A percentile compares a stretch with the other conserved stretches of the same genome.
phyloP scores from a whole-genome alignment of 2,329 filamentous ascomycete species.

The Leptoxyphium fumago region DNA sequence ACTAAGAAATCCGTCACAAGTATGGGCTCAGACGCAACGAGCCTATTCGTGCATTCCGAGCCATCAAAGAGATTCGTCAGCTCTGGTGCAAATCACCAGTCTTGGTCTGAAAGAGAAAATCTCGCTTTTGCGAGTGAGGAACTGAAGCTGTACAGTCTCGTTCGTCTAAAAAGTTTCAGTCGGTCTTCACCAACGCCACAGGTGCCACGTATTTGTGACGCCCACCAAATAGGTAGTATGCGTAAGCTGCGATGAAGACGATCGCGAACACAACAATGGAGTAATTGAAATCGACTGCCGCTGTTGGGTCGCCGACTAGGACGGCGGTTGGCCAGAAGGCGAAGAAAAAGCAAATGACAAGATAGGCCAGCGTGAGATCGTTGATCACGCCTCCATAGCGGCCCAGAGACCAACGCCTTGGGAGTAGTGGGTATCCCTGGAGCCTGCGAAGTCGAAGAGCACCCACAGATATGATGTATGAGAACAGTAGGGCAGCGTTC shows the following conservation, averaged over 20 bases:
- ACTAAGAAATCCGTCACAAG: too few species aligned
- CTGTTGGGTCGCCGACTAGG: slow-evolving; percentile 15
- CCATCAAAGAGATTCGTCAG: too few species aligned
- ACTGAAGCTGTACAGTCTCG: too few species aligned
- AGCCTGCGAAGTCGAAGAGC: slow-evolving; percentile 5
- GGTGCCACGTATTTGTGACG: slow-evolving; percentile 16
- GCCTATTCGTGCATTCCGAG: too few species aligned
- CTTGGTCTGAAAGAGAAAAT: too few species aligned
- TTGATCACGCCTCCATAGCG: slow-evolving; percentile 12
- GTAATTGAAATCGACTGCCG: slow-evolving; percentile 18
- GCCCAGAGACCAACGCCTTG: slow-evolving; percentile 12
- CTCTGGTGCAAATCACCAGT: too few species aligned
- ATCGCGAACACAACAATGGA: slow-evolving; percentile 18
- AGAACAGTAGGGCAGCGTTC: slow-evolving; percentile 19
- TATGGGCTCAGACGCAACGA: too few species aligned
- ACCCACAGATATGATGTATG: slow-evolving; percentile 17
- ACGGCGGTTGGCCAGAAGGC: slow-evolving; percentile 25
- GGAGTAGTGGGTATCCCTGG: slow-evolving; percentile 10
- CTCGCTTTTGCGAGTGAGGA: too few species aligned
- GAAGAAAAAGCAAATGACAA: slow-evolving; percentile 16
- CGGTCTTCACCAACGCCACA: slow-evolving; percentile 16
- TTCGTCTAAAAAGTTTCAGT: slow-evolving; percentile 5
- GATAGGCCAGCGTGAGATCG: slow-evolving; percentile 14
- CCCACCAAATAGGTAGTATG: slow-evolving; percentile 16
- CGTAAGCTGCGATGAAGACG: slow-evolving; percentile 9